Evolutionary conservation across 306 rosid species (phyloP), one percentile per base, ranked within the genome.

Genomic region (Prunus dulcis): DNA sequence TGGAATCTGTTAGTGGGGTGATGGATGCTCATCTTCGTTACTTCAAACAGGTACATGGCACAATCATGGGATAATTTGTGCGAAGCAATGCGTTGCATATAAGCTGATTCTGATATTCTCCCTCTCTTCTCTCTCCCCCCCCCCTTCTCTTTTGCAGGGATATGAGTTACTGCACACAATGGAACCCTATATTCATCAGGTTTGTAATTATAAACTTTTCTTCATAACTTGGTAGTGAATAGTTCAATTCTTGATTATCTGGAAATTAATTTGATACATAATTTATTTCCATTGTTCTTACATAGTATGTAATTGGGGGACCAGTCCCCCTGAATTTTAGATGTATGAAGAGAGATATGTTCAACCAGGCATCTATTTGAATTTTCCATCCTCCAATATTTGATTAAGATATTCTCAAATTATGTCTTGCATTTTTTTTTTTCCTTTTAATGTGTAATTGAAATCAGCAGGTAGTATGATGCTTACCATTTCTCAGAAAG

Each of bases 171-270:
- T 87, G 80, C 87, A 85, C 71, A 81, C 86, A 64, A 85, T 87
- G 89, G 89, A 87, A 71, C 91, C 89, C 1, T 95, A 90, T 79
- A 95, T 95, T 77, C 88, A 89, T 83, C 93, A 95, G 98, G 98
- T 95, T 76, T 62, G 56, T 49, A 25, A 49, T 71, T 76, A 45
- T 28, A 49, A 47, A 27, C 22, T 49, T 56, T 56, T 52, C 57
- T 18, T 52, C 17, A 6, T 52, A 52, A 52, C 57, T 18, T 52
- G 57, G 19, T 0, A 18, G 57, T 52, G 57, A 52, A 52, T 6
- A 18, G 57, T 52, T 52, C 57, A 52, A 13, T 52, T 18, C 57
- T 52, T 20, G 62, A 56, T 20, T 10, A 10, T 20, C 62, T 20
- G 28, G 28, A 14, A 20, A n/a, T 20, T 52, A 18, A 52, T 52